These are phyloP conservation scores for Aspergillus neotritici DNA, from an alignment of 2,329 filamentous ascomycete species.

Conservation along the genomic window DNA sequence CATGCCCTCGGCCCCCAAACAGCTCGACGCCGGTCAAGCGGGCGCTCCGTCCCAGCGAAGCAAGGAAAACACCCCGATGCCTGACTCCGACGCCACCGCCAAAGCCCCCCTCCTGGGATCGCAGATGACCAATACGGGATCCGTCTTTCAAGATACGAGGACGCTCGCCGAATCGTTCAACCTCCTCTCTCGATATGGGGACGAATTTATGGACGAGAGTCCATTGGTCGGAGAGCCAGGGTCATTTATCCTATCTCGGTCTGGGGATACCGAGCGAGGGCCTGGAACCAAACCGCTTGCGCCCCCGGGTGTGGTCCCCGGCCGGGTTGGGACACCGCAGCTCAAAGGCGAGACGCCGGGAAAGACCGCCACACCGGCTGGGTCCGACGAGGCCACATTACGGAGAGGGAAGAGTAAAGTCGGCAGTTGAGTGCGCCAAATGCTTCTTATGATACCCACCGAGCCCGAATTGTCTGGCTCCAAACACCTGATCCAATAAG, in stretches of 20 bases:
- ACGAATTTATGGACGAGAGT: constrained; percentile 61
- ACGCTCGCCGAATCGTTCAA: constrained; percentile 46
- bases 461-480: neutral
- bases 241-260: constrained; percentile 52
- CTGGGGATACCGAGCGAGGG: constrained; percentile 26
- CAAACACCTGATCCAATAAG: too few species aligned
- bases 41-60: constrained; percentile 39
- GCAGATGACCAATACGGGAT: constrained; percentile 16
- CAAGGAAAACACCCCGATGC: constrained; percentile 46
- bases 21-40: constrained; percentile 29
- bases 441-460: constrained; percentile 1
- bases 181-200: constrained; percentile 49
- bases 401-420: constrained; percentile 34
- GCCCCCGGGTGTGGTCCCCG: constrained; percentile 4
- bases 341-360: constrained; percentile 29
- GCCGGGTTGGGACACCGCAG: constrained; percentile 27
- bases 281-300: constrained; percentile 17
- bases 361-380: constrained; percentile 26
- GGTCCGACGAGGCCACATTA: constrained; percentile 31
- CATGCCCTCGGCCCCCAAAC: constrained; percentile 44
- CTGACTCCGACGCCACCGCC: constrained; percentile 28
- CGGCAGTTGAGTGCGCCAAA: constrained; percentile 16
- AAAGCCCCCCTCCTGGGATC: constrained; percentile 24
- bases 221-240: constrained; percentile 59
- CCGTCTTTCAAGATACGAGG: constrained; percentile 32